Percentiles rank a stretch among this genome's conserved stretches.
Conservation (phyloP, 768 basidiomycete species). For the Lactarius psammicola region DNA sequence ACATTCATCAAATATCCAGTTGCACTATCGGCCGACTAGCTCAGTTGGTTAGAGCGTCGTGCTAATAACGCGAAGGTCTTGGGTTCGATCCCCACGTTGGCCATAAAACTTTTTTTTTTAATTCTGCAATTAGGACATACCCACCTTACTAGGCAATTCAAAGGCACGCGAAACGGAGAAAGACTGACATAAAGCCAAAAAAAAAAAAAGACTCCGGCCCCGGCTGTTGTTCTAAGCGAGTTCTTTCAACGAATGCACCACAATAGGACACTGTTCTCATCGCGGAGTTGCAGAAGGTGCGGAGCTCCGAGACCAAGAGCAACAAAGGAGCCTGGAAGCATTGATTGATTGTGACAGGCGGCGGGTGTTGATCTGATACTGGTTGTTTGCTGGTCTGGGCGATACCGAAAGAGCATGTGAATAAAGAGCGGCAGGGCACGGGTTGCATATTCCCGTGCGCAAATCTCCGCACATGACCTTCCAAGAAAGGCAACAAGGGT, state of each 20-base stretch:
- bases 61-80: conserved; percentile 55
- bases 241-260: not conserved
- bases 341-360: not conserved
- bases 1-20: not conserved
- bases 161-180: not conserved
- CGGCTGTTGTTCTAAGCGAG: not conserved
- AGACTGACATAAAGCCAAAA: not conserved
- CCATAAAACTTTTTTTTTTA: conserved; percentile 14
- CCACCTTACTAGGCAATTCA: too few relatives aligned
- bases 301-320: not conserved
- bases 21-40: conserved; percentile 66
- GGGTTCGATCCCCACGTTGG: conserved; percentile 35
- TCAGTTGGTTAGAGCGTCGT: conserved; percentile 94
- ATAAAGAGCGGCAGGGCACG: not conserved
- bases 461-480: not conserved
- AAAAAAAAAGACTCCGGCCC: too few relatives aligned
- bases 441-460: not conserved
- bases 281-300: not conserved
- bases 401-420: too few relatives aligned
- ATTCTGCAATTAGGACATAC: not conserved
- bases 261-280: not conserved
- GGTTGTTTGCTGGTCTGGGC: not conserved
- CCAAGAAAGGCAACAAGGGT: conserved; percentile 12
- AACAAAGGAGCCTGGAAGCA: not conserved
- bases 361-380: not conserved